These are phyloP conservation scores for Hyphodiscus sp. DNA, from an alignment of 2,329 filamentous ascomycete species.

Conservation along the genomic window DNA sequence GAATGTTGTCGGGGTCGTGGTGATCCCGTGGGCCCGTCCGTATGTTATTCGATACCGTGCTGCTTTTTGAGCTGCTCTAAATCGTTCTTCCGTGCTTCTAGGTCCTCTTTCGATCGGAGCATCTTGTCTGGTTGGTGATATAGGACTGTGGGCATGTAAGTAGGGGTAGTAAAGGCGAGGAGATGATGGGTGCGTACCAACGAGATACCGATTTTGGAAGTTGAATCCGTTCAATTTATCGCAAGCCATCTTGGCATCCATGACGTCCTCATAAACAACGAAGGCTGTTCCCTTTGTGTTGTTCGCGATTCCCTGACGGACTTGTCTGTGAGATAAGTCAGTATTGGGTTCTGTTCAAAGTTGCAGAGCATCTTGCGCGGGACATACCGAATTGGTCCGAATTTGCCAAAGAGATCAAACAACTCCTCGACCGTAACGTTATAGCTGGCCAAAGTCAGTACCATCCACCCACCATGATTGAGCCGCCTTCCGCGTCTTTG, in stretches of 20 bases:
- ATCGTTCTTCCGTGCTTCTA: conserved; percentile 90
- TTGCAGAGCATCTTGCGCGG: conserved; percentile 10
- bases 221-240: conserved; percentile 99
- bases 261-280: conserved; percentile 98
- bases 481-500: conserved; percentile 36
- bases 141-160: conserved; percentile 43
- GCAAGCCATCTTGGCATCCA: conserved; percentile 97
- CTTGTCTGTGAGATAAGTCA: conserved; percentile 59
- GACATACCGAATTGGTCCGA: conserved; percentile 84
- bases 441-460: conserved; percentile 57
- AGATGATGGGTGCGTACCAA: conserved; percentile 57
- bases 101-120: conserved; percentile 83
- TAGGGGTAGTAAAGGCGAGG: neutral
- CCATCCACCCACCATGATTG: conserved; percentile 44
- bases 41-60: conserved; percentile 97
- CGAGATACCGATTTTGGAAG: conserved; percentile 98
- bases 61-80: conserved; percentile 97
- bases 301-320: conserved; percentile 94
- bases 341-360: conserved; percentile 5
- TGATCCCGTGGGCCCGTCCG: conserved; percentile 58
- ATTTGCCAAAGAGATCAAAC: conserved; percentile 98
- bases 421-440: conserved; percentile 97
- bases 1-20: neutral
- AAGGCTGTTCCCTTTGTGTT: conserved; percentile 98
- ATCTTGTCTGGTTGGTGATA: conserved; percentile 76